Evolutionary conservation across 441 rosid species (phyloP), one percentile per base, ranked within the genome.

Genomic region (Syzygium malaccense): DNA sequence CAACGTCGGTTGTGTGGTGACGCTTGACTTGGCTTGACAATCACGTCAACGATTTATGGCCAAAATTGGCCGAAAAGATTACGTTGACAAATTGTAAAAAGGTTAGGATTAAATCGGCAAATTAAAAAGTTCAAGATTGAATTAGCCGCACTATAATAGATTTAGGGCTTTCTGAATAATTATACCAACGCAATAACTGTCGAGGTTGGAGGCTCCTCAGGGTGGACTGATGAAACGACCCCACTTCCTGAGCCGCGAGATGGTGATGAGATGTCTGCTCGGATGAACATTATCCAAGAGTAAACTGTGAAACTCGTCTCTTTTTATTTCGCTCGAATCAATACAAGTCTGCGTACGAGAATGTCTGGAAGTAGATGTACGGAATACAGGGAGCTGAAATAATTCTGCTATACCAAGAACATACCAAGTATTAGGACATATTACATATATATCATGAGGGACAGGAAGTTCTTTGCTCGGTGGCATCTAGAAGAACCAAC

Each of bases 141-240:
- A 56, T 56, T 56, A 4, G 10, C 11, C 1, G 20, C 1, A 2
- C 0, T 66, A 32, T 1, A 1, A 68, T 68, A 19, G 2, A 12
- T 68, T 33, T 33, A 0, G 1, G 26, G 15, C 30, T 7, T 30
- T 64, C 15, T 8, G 10, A 30, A 64, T 20, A 64, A 64, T 64
- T 30, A 4, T 15, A 4, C 0, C 20, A 1, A 7, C 0, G 10
- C 37, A n/a, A 62, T n/a, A 66, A 66, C 13, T 32, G 78, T 32
- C 0, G 3, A 7, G 41, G 11, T 15, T 2, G 2, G 23, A 64
- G 3, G 41, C 8, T 30, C 9, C 23, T 64, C 12, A 30, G 11
- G 62, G 18, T n/a, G 14, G 26, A 33, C 14, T 9, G 28, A 58
- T 26, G 64, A 58, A 26, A 75, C 13, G 10, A 75, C 14, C n/a